Evolutionary conservation across 345 rosid genomes (phyloP).

Genomic region (Ricinus communis): DNA sequence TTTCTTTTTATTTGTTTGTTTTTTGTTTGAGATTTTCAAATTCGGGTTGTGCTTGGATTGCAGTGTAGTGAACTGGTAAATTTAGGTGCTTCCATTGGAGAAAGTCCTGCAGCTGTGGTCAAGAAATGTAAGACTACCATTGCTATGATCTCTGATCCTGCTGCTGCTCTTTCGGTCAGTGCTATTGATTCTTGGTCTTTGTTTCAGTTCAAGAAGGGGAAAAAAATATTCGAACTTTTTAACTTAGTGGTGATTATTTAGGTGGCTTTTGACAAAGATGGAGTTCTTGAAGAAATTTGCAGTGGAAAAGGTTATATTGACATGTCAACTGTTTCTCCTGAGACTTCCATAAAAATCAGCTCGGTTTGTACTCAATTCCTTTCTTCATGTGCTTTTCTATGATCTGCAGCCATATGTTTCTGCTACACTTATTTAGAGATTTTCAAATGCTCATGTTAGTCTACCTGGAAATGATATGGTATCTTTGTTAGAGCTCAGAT

Average conservation of each 20-base stretch:
- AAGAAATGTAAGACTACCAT: slow-evolving; percentile 87
- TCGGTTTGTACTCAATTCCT: slow-evolving; percentile 41
- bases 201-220: too few relatives aligned
- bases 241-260: slow-evolving; percentile 32
- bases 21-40: not conserved
- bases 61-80: slow-evolving; percentile 91
- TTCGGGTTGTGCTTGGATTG: slow-evolving; percentile 17
- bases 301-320: slow-evolving; percentile 78
- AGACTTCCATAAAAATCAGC: slow-evolving; percentile 72
- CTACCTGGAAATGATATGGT: not conserved
- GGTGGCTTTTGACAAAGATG: slow-evolving; percentile 87
- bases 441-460: not conserved
- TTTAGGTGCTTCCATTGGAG: slow-evolving; percentile 75
- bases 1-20: not conserved
- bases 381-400: not conserved
- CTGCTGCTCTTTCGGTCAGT: slow-evolving; percentile 78
- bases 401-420: too few relatives aligned
- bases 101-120: slow-evolving; percentile 79
- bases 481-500: not conserved
- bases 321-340: slow-evolving; percentile 93
- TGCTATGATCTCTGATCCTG: slow-evolving; percentile 88
- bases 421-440: not conserved
- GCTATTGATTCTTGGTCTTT: not conserved
- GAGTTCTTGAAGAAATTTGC: slow-evolving; percentile 72
- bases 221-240: too few relatives aligned